Evolutionary conservation across 2,329 filamentous ascomycete species (phyloP).

Genomic region (Venturia asperata): DNA sequence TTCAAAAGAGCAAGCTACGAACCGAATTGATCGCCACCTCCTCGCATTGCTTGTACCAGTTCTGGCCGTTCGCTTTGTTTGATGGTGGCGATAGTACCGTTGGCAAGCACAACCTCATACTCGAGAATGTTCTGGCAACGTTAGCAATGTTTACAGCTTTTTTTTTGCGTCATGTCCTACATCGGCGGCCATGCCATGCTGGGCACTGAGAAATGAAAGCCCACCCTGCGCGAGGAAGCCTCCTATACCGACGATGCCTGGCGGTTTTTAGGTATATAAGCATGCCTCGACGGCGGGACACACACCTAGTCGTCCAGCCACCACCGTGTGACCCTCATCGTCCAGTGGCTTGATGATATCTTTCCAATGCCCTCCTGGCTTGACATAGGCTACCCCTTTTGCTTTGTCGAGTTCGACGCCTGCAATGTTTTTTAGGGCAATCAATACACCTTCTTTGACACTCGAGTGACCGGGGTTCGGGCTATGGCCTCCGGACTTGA

Average conservation of each 20-base stretch:
- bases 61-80: constrained; percentile 26
- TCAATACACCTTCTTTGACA: constrained; percentile 33
- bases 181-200: constrained; percentile 20
- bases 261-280: background rate
- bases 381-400: constrained; percentile 33
- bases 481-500: constrained; percentile 37
- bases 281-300: background rate
- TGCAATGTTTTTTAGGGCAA: constrained; percentile 31
- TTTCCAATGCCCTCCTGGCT: constrained; percentile 37
- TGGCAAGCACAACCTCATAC: constrained; percentile 23
- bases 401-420: constrained; percentile 32
- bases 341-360: constrained; percentile 33
- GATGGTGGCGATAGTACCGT: constrained; percentile 26
- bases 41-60: constrained; percentile 27
- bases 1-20: constrained; percentile 25
- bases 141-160: background rate
- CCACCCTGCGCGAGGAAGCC: constrained; percentile 18
- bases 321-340: constrained; percentile 31
- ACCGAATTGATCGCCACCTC: constrained; percentile 29
- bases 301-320: constrained; percentile 26
- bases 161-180: background rate
- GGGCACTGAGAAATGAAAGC: constrained; percentile 14
- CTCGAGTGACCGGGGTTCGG: constrained; percentile 33
- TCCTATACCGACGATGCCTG: constrained; percentile 21
- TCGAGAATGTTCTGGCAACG: constrained; percentile 22